Evolutionary conservation across 169 alveolate species (phyloP).

Genomic region (Plasmodium gallinaceum): DNA sequence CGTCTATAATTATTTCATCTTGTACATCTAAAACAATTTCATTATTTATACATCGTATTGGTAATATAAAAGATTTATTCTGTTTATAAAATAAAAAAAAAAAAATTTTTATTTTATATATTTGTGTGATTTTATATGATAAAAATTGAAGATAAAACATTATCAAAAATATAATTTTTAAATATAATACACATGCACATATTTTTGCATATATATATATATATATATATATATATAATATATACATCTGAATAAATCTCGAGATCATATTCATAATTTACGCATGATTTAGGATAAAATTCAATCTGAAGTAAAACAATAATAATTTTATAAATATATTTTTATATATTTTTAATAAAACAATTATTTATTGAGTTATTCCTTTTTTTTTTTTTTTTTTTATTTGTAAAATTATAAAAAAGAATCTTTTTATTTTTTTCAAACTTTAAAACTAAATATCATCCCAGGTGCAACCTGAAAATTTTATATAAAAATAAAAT

Average conservation of each 20-base stretch:
- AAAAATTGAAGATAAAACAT: background rate
- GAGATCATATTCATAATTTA: slow-evolving; percentile 46
- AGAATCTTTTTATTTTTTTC: background rate
- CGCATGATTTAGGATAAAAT: slow-evolving; percentile 56
- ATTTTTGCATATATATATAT: background rate
- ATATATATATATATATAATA: background rate
- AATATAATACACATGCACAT: background rate
- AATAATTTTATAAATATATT: background rate
- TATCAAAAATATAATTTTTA: background rate
- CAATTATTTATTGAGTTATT: background rate
- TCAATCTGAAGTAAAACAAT: slow-evolving; percentile 20
- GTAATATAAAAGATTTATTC: slow-evolving; percentile 37
- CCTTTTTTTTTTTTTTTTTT: background rate
- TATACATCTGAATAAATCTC: slow-evolving; percentile 43
- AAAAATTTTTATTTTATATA: background rate
- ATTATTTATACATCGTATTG: slow-evolving; percentile 65
- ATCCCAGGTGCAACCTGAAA: slow-evolving; percentile 68
- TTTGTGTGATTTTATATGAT: slow-evolving; percentile 14
- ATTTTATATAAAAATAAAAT: slow-evolving; percentile 10
- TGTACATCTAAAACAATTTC: slow-evolving; percentile 60
- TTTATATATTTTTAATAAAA: background rate
- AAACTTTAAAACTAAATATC: slow-evolving; percentile 66
- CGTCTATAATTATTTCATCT: slow-evolving; percentile 53
- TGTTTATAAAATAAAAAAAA: slow-evolving; percentile 5
- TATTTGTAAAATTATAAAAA: slow-evolving; percentile 6